Evolutionary conservation across 495 filamentous ascomycete species (phyloP), one percentile per base, ranked within the genome.

Genomic region (Achaetomiella virescens): DNA sequence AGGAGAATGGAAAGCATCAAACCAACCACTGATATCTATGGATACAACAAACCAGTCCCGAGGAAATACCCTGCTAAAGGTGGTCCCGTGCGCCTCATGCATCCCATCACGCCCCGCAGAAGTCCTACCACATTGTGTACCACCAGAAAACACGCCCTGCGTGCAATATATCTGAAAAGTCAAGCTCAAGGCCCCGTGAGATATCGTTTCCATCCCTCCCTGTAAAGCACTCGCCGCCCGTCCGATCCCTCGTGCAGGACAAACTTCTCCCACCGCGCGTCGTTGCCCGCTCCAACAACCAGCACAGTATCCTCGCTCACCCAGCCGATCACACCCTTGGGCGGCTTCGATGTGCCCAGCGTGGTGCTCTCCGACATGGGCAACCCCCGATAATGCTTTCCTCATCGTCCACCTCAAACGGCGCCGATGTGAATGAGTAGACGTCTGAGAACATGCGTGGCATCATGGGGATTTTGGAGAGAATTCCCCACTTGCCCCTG

Each of bases 181-280:
- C 24, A 18, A 55, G 9, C 27, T 0, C 11, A 24, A 14, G 41
- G 14, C 17, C 37, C 42, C 9, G 80, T 80, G 43, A 93, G 71
- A 72, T 92, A 95, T 67, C 82, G 75, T 71, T 87, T 90, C 89
- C 89, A 95, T 5, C 89, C 90, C 54, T 87, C 84, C 62, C 86
- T 78, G 4, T 83, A 63, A 58, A 85, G 77, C 43, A 76, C 71
- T 42, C 81, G 73, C 58, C 76, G 81, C 11, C 85, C 86, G 47
- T 85, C 84, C 40, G 81, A 78, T 0, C 75, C 79, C 48, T 87
- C 78, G 21, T 72, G 77, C 24, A 95, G 68, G 11, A 82, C 73
- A 55, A 92, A 95, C 56, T 82, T 89, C 75, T 96, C 89, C 90
- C 90, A 95, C 21, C 87, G 76, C 7, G 83, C 85, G 59, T 93